Conservation (phyloP, 768 basidiomycete species). For the Phlebiopsis gigantea region DNA sequence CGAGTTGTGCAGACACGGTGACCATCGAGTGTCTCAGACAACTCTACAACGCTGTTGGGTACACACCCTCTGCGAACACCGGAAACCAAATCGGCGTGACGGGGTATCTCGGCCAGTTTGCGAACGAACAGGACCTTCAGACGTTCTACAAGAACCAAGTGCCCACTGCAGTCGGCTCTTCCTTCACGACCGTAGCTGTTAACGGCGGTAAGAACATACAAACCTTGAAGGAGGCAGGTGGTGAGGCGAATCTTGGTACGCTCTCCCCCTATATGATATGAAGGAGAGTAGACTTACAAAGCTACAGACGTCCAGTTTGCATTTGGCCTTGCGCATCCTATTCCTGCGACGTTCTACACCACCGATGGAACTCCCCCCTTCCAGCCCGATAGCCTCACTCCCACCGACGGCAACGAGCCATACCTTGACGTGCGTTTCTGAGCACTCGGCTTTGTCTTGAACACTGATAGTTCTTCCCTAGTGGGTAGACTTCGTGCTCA, state of each 20-base stretch:
- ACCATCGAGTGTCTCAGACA: conserved; percentile 28
- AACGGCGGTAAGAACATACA: conserved; percentile 60
- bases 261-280: background rate
- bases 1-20: conserved; percentile 26
- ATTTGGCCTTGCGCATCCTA: conserved; percentile 59
- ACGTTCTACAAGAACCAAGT: conserved; percentile 26
- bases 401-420: conserved; percentile 43
- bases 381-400: conserved; percentile 37
- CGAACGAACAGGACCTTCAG: conserved; percentile 27
- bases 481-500: conserved; percentile 58
- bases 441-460: too few species aligned
- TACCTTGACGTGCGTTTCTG: conserved; percentile 35
- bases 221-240: conserved; percentile 38
- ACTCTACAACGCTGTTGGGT: conserved; percentile 28
- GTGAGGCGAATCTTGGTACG: conserved; percentile 51
- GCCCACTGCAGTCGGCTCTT: conserved; percentile 31
- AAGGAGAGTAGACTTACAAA: background rate
- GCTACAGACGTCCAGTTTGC: conserved; percentile 56
- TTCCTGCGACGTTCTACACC: conserved; percentile 52
- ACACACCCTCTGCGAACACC: conserved; percentile 17
- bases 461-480: conserved; percentile 19
- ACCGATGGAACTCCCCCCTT: conserved; percentile 60
- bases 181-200: conserved; percentile 48
- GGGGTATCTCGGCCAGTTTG: conserved; percentile 29
- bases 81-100: conserved; percentile 30